Conservation (phyloP, 192 early-diverging fungal genomes). For the Gamsiella multidivaricata region DNA sequence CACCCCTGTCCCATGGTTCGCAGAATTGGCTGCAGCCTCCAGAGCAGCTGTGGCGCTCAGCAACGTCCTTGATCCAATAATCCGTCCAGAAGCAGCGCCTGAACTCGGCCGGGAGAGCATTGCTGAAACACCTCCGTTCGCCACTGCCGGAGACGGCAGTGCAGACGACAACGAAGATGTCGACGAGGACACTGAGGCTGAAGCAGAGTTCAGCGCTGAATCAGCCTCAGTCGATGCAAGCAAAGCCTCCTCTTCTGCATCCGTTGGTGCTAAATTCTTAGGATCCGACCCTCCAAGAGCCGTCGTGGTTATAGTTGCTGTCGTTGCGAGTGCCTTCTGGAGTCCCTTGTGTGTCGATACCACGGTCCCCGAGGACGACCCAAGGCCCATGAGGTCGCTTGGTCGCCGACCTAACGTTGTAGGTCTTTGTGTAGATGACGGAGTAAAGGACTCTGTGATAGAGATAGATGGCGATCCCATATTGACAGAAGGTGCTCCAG, state of each 20-base stretch:
- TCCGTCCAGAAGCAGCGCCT: slow-evolving; percentile 16
- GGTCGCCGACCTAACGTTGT: slow-evolving; percentile 9
- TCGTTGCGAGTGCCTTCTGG: slow-evolving; percentile 49
- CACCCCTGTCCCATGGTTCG: background rate
- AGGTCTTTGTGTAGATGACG: background rate
- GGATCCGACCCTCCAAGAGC: background rate
- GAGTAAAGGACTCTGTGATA: background rate
- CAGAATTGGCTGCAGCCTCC: slow-evolving; percentile 23
- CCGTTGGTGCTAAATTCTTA: background rate
- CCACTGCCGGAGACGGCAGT: background rate
- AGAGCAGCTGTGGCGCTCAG: slow-evolving; percentile 43
- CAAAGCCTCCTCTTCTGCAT: background rate
- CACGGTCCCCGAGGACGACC: slow-evolving; percentile 1
- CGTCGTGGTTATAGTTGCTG: slow-evolving; percentile 18
- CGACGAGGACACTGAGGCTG: slow-evolving; percentile 16
- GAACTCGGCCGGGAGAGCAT: slow-evolving; percentile 28
- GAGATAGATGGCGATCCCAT: slow-evolving; percentile 10
- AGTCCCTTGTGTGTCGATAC: slow-evolving; percentile 19
- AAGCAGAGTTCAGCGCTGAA: background rate
- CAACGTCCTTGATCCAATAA: slow-evolving; percentile 16
- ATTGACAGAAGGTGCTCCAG: background rate
- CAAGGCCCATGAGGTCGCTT: slow-evolving; percentile 12
- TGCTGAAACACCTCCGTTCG: background rate
- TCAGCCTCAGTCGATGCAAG: slow-evolving; percentile 10
- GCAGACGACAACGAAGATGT: slow-evolving; percentile 20